Evolutionary conservation across 805 yeast genomes (phyloP), one percentile per base, ranked within the genome.

Genomic region (Candida chauliodis): DNA sequence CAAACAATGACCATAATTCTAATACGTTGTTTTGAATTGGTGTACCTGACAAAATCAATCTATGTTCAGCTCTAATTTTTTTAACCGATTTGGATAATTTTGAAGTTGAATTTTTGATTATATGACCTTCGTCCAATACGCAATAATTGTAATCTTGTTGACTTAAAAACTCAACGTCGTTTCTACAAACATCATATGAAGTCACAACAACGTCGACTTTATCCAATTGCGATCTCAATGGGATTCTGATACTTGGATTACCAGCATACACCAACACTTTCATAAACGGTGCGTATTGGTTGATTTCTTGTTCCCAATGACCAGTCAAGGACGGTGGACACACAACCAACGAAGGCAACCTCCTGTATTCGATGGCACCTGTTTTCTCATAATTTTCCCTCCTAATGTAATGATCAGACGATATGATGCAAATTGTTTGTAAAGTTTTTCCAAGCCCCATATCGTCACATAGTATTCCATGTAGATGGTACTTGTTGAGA

Each of bases 271-370:
- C 93, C 19, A 86, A 57, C 4, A 87, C 84, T 30, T 76, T 79
- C 64, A 93, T 68, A 47, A 84, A 84, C 30, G 98, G 96, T 0
- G 97, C 85, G 58, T 89, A 93, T 45, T 85, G 89, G 44, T 78
- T 76, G 48, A 93, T 70, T 61, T 93, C 99, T 56, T 88, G 96
- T 57, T 88, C 95, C 99, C 99, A 93, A 61, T 93, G 99, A 16
- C 99, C 99, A 2, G 97, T 90, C 49, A 93, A 75, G 1, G 98
- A 88, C 0, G 99, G 97, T 1, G 99, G 99, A 65, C 99, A 93
- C 13, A 93, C 76, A 34, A 93, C 80, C 48, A 93, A 65, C 0
- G 96, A 79, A 1, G 98, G 95, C 17, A 93, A 68, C 22, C 76
- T 81, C 43, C 95, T 71, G 24, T 74, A 76, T 50, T 89, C 95